Percentiles rank a stretch among this genome's conserved stretches.
phyloP scores from a whole-genome alignment of 176 grass and related monocot species.

The Musa schizocarpa region DNA sequence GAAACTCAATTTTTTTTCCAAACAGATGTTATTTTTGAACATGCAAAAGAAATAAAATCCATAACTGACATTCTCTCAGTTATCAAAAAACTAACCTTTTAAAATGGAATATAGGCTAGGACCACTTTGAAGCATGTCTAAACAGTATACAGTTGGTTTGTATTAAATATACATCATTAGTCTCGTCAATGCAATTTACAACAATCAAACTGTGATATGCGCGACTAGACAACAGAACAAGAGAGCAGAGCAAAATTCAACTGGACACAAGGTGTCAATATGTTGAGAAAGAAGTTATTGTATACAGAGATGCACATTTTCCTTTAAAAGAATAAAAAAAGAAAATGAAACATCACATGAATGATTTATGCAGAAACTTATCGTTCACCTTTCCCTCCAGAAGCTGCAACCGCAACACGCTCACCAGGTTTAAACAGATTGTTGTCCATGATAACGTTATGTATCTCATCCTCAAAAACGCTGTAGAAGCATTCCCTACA shows the following conservation, averaged over 20 bases:
- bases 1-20: too few relatives aligned
- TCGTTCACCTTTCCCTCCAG: conserved; percentile 79
- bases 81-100: too few relatives aligned
- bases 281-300: background rate
- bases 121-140: too few relatives aligned
- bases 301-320: background rate
- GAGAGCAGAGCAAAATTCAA: background rate
- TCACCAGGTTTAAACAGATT: conserved; percentile 77
- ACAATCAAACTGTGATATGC: too few relatives aligned
- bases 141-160: too few relatives aligned
- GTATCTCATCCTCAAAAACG: conserved; percentile 90
- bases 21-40: too few relatives aligned
- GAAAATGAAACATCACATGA: conserved; percentile 2
- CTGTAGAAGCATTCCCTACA: conserved; percentile 82
- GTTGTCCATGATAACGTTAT: conserved; percentile 67
- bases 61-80: too few relatives aligned
- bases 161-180: too few relatives aligned
- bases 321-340: background rate
- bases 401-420: conserved; percentile 88
- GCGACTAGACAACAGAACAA: background rate
- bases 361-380: background rate
- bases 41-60: too few relatives aligned
- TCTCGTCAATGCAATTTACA: too few relatives aligned
- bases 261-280: background rate
- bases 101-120: too few relatives aligned